phyloP scores from a whole-genome alignment of 176 grass and related monocot genomes.

The Oryza australiensis region DNA sequence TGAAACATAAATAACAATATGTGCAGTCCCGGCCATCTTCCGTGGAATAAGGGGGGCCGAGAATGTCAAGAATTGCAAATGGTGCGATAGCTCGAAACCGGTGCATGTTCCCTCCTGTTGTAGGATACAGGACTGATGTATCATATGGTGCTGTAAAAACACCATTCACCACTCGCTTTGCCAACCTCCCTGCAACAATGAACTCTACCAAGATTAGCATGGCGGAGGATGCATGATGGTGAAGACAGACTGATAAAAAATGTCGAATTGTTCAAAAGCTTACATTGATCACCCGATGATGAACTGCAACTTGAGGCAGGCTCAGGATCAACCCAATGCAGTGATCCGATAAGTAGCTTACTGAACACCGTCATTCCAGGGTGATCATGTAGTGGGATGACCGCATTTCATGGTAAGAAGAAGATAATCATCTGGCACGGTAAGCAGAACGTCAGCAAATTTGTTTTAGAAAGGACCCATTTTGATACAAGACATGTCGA shows the following conservation, averaged over 20 bases:
- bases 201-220: neutral
- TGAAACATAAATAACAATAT: too few species aligned
- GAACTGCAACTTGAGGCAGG: neutral
- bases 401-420: conserved; percentile 64
- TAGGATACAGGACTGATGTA: conserved; percentile 76
- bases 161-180: conserved; percentile 61
- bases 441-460: conserved; percentile 5
- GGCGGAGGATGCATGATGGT: neutral
- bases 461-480: neutral
- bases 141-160: conserved; percentile 67
- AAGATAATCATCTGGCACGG: conserved; percentile 76
- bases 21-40: conserved; percentile 84
- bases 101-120: conserved; percentile 86
- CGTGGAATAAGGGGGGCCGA: conserved; percentile 75
- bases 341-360: conserved; percentile 76
- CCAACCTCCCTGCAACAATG: conserved; percentile 54
- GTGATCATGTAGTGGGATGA: conserved; percentile 91
- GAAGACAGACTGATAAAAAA: neutral
- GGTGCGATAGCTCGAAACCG: conserved; percentile 54
- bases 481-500: neutral
- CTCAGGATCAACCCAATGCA: conserved; percentile 74
- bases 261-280: neutral
- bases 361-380: conserved; percentile 96
- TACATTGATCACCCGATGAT: neutral
- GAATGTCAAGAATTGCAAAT: conserved; percentile 71